Evolutionary conservation across 257 asterid genomes (phyloP), one percentile per base, ranked within the genome.

Genomic region (Verbena officinalis): DNA sequence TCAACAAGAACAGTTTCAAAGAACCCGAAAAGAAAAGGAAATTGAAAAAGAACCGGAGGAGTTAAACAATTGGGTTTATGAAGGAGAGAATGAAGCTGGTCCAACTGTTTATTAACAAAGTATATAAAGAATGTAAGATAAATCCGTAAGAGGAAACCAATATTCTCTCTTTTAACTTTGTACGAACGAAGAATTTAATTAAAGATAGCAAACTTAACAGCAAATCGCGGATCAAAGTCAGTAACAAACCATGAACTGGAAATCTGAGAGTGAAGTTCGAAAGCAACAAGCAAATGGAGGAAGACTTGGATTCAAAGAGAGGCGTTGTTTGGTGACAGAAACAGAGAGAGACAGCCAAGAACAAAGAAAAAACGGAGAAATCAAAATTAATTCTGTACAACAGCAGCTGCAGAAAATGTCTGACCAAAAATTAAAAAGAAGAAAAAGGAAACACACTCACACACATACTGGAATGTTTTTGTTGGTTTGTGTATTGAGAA

Each of bases 261-360:
- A 73, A 74, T n/a, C 74, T 59, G 77, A 50, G 72, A 71, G 53
- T 56, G 78, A 55, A 52, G 71, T 72, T 50, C 15, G 68, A 57
- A 60, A 57, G 56, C 55, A 42, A 59, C 60, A 65, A 64, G 30
- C 72, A 62, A 70, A 50, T 12, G 67, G 42, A 5, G 65, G 59
- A 78, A 82, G 79, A 69, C 87, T 86, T 91, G 77, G 84, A 80
- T 78, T 85, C 78, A 81, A 88, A 89, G 84, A 80, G 83, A 80
- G 64, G 86, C 62, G 76, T 86, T 77, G 76, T 86, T 80, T 80
- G 88, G 86, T 81, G 86, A 69, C 79, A 69, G 87, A 69, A 36
- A 75, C 52, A 59, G 71, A 73, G 73, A 65, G 75, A 59, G 62
- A 67, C 51, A 34, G 64, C 8, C 50, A 59, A 12, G 9, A 51